Percentiles rank a stretch among this genome's conserved stretches.
These are phyloP conservation scores for Rehmannia glutinosa DNA, from an alignment of 257 asterid genomes.

Conservation along the genomic window DNA sequence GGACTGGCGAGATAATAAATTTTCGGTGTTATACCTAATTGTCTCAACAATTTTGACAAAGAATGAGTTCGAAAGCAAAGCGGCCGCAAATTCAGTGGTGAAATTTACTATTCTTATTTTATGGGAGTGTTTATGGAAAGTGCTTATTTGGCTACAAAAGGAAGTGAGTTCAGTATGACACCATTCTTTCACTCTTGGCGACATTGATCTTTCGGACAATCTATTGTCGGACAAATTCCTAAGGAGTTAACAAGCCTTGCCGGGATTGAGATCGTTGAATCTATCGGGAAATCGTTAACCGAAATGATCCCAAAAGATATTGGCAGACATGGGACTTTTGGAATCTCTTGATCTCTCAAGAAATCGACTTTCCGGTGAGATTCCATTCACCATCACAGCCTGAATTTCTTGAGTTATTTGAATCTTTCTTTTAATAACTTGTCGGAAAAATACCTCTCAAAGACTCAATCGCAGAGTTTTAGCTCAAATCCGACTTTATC, in stretches of 20 bases:
- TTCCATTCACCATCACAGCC: background rate
- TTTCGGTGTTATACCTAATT: conserved; percentile 14
- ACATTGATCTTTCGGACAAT: conserved; percentile 27
- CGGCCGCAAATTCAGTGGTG: background rate
- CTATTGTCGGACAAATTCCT: conserved; percentile 19
- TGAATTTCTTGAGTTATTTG: background rate
- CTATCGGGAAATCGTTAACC: conserved; percentile 12
- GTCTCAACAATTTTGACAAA: conserved; percentile 16
- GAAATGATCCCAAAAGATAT: conserved; percentile 7
- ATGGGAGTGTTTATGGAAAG: conserved; percentile 17
- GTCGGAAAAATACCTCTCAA: background rate
- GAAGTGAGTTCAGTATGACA: conserved; percentile 4
- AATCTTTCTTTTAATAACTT: conserved; percentile 4
- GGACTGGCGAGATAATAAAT: conserved; percentile 12
- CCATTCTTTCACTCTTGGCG: conserved; percentile 2
- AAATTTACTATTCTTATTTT: background rate
- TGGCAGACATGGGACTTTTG: background rate
- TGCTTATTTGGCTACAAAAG: conserved; percentile 18
- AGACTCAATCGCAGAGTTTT: background rate
- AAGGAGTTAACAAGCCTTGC: conserved; percentile 6
- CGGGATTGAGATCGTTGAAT: conserved; percentile 12
- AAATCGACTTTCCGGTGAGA: conserved; percentile 9
- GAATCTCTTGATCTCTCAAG: conserved; percentile 15
- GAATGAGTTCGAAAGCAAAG: conserved; percentile 3
- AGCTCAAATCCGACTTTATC: background rate